Evolutionary conservation across 2,329 filamentous ascomycete genomes (phyloP).

Genomic region (Endoconidiophora polonica): DNA sequence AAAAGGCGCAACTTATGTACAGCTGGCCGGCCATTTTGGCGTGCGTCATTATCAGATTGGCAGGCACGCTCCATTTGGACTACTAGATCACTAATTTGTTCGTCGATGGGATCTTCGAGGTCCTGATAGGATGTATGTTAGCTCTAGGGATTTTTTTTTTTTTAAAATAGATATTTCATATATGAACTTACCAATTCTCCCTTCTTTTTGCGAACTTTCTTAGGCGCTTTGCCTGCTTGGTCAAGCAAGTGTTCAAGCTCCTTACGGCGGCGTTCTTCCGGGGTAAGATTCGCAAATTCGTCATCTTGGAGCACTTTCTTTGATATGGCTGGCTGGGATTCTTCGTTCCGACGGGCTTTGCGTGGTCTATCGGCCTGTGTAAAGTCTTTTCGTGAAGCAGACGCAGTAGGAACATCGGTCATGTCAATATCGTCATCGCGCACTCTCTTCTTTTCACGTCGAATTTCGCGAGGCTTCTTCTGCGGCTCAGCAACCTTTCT

Average conservation of each 20-base stretch:
- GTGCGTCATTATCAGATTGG: conserved; percentile 67
- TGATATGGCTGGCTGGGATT: conserved; percentile 28
- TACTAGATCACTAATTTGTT: conserved; percentile 76
- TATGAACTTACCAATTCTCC: conserved; percentile 11
- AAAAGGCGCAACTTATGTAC: conserved; percentile 88
- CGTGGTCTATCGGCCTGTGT: conserved; percentile 26
- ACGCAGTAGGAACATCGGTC: conserved; percentile 21
- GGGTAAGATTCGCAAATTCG: conserved; percentile 56
- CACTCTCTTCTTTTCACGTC: conserved; percentile 47
- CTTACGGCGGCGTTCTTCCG: conserved; percentile 67
- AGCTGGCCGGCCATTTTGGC: conserved; percentile 63
- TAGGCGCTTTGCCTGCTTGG: conserved; percentile 59
- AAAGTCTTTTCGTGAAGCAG: conserved; percentile 20
- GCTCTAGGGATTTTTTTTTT: background rate
- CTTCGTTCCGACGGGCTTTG: conserved; percentile 30
- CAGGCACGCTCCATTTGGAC: conserved; percentile 82
- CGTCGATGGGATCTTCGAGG: conserved; percentile 76
- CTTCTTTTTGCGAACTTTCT: conserved; percentile 64
- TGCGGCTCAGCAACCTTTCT: conserved; percentile 45
- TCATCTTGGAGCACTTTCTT: conserved; percentile 39
- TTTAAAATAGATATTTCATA: background rate
- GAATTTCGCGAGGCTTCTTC: conserved; percentile 62
- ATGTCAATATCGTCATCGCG: conserved; percentile 31
- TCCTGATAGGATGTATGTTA: conserved; percentile 37
- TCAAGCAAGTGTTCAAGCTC: conserved; percentile 80